Conservation (phyloP, 2,329 filamentous ascomycete species). For the Penicillium expansum region DNA sequence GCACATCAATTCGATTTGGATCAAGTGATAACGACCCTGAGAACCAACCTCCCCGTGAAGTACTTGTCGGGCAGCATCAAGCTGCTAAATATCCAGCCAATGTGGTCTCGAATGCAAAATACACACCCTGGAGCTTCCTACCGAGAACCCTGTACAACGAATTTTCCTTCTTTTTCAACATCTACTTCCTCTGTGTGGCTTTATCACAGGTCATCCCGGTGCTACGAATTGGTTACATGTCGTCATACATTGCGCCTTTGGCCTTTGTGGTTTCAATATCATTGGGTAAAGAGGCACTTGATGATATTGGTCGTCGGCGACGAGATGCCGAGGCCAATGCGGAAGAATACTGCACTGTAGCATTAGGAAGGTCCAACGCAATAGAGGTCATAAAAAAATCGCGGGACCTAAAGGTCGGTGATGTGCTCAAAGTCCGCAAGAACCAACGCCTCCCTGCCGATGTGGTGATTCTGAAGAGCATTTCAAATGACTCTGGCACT, state of each 20-base stretch:
- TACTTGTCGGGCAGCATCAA: slow-evolving; percentile 73
- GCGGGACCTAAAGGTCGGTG: slow-evolving; percentile 85
- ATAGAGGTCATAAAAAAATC: slow-evolving; percentile 76
- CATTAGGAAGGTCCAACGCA: slow-evolving; percentile 59
- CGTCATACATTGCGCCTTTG: slow-evolving; percentile 88
- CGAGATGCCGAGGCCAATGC: slow-evolving; percentile 93
- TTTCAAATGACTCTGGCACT: slow-evolving; percentile 53
- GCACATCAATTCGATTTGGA: slow-evolving; percentile 25
- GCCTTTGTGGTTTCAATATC: slow-evolving; percentile 91
- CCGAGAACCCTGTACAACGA: slow-evolving; percentile 96
- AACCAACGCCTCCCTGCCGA: slow-evolving; percentile 93
- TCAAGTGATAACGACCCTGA: slow-evolving; percentile 43
- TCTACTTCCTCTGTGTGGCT: slow-evolving; percentile 95
- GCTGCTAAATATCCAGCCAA: slow-evolving; percentile 80
- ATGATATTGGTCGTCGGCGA: slow-evolving; percentile 81
- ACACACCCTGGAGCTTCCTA: slow-evolving; percentile 90
- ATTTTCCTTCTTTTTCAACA: slow-evolving; percentile 99
- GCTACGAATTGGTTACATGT: slow-evolving; percentile 87
- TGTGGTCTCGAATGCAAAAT: slow-evolving; percentile 94
- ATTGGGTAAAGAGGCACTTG: slow-evolving; percentile 90
- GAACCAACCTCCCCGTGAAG: slow-evolving; percentile 61
- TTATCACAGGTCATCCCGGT: slow-evolving; percentile 88
- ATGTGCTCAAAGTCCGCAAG: slow-evolving; percentile 89
- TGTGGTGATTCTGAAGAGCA: slow-evolving; percentile 86
- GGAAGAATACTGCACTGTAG: slow-evolving; percentile 77